phyloP scores from a whole-genome alignment of 441 rosid species.

The Erodium texanum region DNA sequence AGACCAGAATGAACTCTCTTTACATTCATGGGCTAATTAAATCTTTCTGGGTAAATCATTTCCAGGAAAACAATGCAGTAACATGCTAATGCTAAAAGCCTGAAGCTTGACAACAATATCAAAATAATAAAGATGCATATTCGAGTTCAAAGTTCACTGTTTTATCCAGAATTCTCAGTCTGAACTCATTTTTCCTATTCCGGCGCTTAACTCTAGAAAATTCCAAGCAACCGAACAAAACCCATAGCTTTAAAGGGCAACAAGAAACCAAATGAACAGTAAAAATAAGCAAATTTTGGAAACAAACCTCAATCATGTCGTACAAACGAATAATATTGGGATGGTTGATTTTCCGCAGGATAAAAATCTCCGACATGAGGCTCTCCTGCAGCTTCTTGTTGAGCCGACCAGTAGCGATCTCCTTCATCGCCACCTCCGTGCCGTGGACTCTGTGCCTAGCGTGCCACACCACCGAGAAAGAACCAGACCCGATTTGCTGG shows the following conservation, averaged over 20 bases:
- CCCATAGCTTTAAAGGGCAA: neutral
- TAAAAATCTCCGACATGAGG: slow-evolving; percentile 83
- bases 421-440: slow-evolving; percentile 90
- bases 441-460: slow-evolving; percentile 85
- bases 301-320: slow-evolving; percentile 81
- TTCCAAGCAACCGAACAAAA: neutral
- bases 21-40: neutral
- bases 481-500: slow-evolving; percentile 88
- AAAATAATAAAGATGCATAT: neutral
- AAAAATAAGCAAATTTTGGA: neutral
- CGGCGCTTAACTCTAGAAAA: neutral
- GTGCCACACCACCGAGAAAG: slow-evolving; percentile 95
- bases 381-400: slow-evolving; percentile 84
- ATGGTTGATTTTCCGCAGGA: slow-evolving; percentile 63
- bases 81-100: neutral
- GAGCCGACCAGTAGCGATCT: slow-evolving; percentile 59
- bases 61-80: neutral
- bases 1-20: neutral
- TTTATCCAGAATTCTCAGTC: neutral
- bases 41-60: neutral
- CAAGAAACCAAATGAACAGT: neutral
- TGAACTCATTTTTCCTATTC: neutral
- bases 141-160: neutral
- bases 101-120: neutral
- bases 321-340: slow-evolving; percentile 83